Base-by-base conservation (phyloP, 73 alveolate genomes). In the Tetrahymena borealis region DNA sequence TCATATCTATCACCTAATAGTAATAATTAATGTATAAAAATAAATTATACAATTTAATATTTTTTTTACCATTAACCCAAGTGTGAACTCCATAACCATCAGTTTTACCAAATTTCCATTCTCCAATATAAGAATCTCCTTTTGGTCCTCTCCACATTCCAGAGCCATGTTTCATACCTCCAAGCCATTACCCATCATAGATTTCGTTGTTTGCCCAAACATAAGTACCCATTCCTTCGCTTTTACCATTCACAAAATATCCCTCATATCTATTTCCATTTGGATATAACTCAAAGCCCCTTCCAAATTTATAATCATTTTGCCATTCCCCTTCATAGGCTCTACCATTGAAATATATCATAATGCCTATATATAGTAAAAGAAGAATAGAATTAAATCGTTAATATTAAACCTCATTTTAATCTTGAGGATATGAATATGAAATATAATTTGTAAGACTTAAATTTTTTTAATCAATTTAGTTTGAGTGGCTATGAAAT, bases 31-130 rank as follows among this genome's bases (percentile, higher is more conserved):
- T 39, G 43, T 39, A 18, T 6, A 6, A 40, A 12, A 10, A 7
- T 2, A 31, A 41, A 41, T 18, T 41, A 0, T 40, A 3, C 10
- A 40, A 40, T 18, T 41, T 18, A 41, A 11, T 7, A 41, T 41
- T 41, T 41, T 41, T 3, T 20, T 93, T 94, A 39, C 94, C 94
- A 39, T 91, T 95, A 11, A 60, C 78, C 91, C 95, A 85, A 24
- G 91, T 85, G 39, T 95, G 92, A 60, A 95, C 94, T 38, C 97
- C 97, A 39, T 91, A 90, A 13, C 97, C 97, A 94, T 95, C 96
- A 39, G 95, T 79, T 78, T 91, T 95, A 8, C 97, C 94, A 37
- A 93, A 94, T 85, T 95, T 92, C 97, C 97, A 95, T 91, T 95
- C 95, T 39, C 97, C 97, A 41, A 93, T 93, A 90, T 95, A 95